Evolutionary conservation across 805 yeast species (phyloP).

Genomic region (Teunomyces aglyptinius): DNA sequence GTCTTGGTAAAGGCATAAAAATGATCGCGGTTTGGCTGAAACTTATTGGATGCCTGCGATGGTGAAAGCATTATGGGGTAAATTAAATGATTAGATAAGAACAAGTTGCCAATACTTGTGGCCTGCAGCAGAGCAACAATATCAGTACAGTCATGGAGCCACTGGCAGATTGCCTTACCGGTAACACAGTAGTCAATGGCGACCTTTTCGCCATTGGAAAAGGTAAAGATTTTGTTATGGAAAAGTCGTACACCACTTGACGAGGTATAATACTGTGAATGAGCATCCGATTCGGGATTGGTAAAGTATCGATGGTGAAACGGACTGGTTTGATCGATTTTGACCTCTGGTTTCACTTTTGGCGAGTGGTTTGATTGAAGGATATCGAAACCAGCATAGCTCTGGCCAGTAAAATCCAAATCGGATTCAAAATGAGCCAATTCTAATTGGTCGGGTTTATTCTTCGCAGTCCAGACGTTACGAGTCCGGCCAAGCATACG

Average conservation of each 20-base stretch:
- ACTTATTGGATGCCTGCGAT: constrained; percentile 21
- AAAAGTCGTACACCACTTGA: constrained; percentile 62
- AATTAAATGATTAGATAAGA: constrained; percentile 48
- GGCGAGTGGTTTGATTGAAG: not conserved
- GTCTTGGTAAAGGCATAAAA: not conserved
- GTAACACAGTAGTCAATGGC: constrained; percentile 51
- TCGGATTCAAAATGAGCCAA: not conserved
- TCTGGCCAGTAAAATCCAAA: not conserved
- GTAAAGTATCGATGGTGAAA: constrained; percentile 75
- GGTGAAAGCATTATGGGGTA: constrained; percentile 41
- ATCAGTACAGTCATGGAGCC: constrained; percentile 90
- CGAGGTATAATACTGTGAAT: constrained; percentile 74
- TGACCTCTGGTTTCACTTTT: not conserved
- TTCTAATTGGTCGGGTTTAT: constrained; percentile 43
- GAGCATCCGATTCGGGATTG: constrained; percentile 85
- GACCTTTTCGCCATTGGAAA: constrained; percentile 12
- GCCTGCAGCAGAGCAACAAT: constrained; percentile 54
- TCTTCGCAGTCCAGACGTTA: constrained; percentile 65
- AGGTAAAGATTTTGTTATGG: constrained; percentile 36
- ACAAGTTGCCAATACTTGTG: constrained; percentile 47
- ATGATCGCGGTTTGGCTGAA: not conserved
- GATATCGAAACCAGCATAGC: not conserved
- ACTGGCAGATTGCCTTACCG: constrained; percentile 79
- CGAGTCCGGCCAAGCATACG: constrained; percentile 64
- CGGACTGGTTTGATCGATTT: constrained; percentile 45